A percentile compares a stretch with the other conserved stretches of the same genome.
Conservation (phyloP, 2,329 filamentous ascomycete species). For the Neofusicoccum parvum region DNA sequence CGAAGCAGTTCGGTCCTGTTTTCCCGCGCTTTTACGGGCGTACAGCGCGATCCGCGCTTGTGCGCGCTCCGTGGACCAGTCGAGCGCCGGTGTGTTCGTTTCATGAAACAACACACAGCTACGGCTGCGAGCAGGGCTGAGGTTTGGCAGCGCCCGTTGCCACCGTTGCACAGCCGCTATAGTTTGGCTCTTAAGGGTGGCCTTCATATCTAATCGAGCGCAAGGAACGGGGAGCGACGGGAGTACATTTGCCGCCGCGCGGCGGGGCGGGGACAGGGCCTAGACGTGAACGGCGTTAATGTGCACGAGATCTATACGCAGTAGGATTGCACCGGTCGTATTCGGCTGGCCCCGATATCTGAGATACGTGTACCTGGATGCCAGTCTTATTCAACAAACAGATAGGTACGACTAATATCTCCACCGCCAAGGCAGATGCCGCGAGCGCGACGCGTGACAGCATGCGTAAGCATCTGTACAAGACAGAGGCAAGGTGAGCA, state of each 20-base stretch:
- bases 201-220: neutral
- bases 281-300: neutral
- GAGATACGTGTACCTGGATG: neutral
- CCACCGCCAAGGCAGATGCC: neutral
- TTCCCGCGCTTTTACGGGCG: neutral
- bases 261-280: neutral
- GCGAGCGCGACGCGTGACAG: neutral
- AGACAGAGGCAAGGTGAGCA: neutral
- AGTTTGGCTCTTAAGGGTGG: neutral
- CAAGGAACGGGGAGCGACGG: neutral
- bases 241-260: neutral
- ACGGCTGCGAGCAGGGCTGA: neutral
- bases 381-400: no score
- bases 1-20: neutral
- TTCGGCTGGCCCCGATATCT: neutral
- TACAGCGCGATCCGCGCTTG: neutral
- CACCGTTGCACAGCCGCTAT: neutral
- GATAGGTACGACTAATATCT: neutral
- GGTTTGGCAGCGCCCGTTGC: neutral
- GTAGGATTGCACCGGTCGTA: neutral
- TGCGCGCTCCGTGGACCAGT: neutral
- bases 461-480: neutral
- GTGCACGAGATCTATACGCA: neutral
- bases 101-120: slow-evolving; percentile 13
- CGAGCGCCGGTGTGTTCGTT: neutral